These are phyloP conservation scores for Hypoxylon sp. DNA, from an alignment of 2,329 filamentous ascomycete genomes.

Conservation along the genomic window DNA sequence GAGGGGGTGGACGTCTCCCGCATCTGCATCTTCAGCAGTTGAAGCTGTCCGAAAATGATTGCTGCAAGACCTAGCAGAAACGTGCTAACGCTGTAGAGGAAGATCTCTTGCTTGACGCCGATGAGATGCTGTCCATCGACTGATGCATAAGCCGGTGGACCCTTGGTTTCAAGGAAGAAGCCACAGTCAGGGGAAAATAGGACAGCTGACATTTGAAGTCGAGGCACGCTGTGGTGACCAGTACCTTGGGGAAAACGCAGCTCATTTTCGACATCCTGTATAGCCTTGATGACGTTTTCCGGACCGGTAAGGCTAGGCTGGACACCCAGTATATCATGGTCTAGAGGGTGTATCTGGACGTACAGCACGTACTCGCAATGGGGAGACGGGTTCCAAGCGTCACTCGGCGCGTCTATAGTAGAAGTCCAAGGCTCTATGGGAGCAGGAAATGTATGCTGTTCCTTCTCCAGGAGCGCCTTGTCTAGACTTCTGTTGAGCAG, in stretches of 20 bases:
- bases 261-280: constrained; percentile 67
- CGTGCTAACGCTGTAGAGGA: constrained; percentile 63
- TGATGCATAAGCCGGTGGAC: constrained; percentile 63
- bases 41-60: constrained; percentile 67
- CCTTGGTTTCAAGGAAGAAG: constrained; percentile 71
- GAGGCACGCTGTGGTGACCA: constrained; percentile 62
- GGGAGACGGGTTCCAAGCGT: constrained; percentile 67
- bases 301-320: constrained; percentile 45
- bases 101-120: constrained; percentile 68
- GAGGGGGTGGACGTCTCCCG: constrained; percentile 72
- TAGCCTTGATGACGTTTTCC: constrained; percentile 50
- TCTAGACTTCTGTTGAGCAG: constrained; percentile 78
- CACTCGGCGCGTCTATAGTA: constrained; percentile 66
- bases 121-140: constrained; percentile 62
- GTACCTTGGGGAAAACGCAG: constrained; percentile 68
- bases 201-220: constrained; percentile 67
- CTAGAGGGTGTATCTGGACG: constrained; percentile 74
- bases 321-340: constrained; percentile 48
- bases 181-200: constrained; percentile 74
- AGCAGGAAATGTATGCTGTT: constrained; percentile 62
- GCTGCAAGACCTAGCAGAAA: constrained; percentile 65
- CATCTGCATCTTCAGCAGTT: constrained; percentile 69
- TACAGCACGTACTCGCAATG: constrained; percentile 92
- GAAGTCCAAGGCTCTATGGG: constrained; percentile 80
- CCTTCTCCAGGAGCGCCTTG: constrained; percentile 70